Evolutionary conservation across 164 flowering plant species (phyloP).

Genomic region (Buxus sempervirens): DNA sequence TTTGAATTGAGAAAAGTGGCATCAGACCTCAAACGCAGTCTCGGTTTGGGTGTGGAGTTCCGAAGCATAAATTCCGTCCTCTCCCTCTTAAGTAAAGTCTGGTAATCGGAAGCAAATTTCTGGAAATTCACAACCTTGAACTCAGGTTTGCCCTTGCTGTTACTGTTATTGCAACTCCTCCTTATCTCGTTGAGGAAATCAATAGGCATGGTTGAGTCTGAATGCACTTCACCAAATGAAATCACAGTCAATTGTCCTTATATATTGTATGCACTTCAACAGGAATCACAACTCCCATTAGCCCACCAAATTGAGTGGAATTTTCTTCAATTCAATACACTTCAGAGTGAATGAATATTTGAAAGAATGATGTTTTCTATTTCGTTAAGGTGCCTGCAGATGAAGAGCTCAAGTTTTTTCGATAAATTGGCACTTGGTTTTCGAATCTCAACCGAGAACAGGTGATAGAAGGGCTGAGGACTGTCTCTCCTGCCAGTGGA

Average conservation of each 20-base stretch:
- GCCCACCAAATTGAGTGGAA: neutral
- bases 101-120: conserved; percentile 23
- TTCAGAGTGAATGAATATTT: conserved; percentile 22
- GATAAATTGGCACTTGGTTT: conserved; percentile 28
- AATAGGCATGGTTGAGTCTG: conserved; percentile 23
- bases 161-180: conserved; percentile 17
- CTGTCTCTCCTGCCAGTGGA: conserved; percentile 50
- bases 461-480: conserved; percentile 13
- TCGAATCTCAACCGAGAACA: conserved; percentile 34
- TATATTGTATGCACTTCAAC: conserved; percentile 26
- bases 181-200: conserved; percentile 15
- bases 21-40: too few species aligned
- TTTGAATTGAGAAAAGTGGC: too few species aligned
- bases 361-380: conserved; percentile 45
- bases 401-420: conserved; percentile 23
- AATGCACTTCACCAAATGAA: conserved; percentile 14
- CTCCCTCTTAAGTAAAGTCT: conserved; percentile 30
- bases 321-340: conserved; percentile 7
- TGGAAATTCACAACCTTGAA: neutral
- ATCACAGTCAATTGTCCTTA: conserved; percentile 20
- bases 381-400: conserved; percentile 32
- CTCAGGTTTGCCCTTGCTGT: conserved; percentile 1
- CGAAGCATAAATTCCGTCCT: too few species aligned
- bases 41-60: too few species aligned
- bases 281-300: neutral